Evolutionary conservation across 202 grass and related monocot genomes (phyloP).

Genomic region (Digitaria exilis): DNA sequence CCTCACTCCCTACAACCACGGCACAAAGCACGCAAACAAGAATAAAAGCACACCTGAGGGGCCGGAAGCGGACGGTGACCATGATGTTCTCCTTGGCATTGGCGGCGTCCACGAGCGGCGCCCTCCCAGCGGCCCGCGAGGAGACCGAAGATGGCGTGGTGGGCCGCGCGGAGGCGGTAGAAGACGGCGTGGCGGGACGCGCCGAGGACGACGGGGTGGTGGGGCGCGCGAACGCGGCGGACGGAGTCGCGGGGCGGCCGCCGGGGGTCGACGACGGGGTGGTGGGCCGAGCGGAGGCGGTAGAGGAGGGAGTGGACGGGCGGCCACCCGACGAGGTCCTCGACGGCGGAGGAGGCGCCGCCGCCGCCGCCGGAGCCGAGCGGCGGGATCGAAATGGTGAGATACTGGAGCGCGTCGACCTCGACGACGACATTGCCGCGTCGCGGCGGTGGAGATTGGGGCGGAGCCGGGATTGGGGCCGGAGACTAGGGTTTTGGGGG

Average conservation of each 20-base stretch:
- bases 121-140: conserved; percentile 55
- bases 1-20: background rate
- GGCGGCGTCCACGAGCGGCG: conserved; percentile 59
- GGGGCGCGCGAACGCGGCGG: conserved; percentile 64
- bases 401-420: conserved; percentile 77
- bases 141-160: conserved; percentile 70
- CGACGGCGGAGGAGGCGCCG: conserved; percentile 16
- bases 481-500: conserved; percentile 50
- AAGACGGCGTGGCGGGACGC: conserved; percentile 62
- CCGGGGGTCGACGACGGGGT: conserved; percentile 62
- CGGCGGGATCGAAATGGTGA: conserved; percentile 93
- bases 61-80: conserved; percentile 96
- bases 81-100: conserved; percentile 97
- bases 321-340: conserved; percentile 40
- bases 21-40: conserved; percentile 27
- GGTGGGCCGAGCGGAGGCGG: conserved; percentile 54
- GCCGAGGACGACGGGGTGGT: conserved; percentile 58
- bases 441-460: background rate
- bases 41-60: conserved; percentile 63
- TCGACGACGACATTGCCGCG: conserved; percentile 81
- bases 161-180: conserved; percentile 46
- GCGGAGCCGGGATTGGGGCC: background rate
- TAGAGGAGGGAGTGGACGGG: conserved; percentile 49
- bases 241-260: conserved; percentile 58
- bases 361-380: conserved; percentile 18